Percentiles rank a stretch among this genome's conserved stretches.
These are phyloP conservation scores for Backusella tarrabulga DNA, from an alignment of 192 early-diverging fungal genomes.

Conservation along the genomic window DNA sequence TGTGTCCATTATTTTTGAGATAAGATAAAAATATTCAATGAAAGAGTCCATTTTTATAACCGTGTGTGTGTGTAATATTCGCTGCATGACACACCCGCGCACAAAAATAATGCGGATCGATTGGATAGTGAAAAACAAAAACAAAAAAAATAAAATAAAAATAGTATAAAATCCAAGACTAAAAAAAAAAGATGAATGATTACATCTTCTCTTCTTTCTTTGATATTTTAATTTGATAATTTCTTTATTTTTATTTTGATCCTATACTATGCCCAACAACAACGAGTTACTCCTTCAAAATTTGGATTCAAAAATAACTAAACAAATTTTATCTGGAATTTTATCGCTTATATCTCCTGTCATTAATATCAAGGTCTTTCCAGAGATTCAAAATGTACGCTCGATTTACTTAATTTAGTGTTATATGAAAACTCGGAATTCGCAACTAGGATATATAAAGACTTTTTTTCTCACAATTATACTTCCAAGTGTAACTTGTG, in stretches of 20 bases:
- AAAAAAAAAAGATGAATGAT: not conserved
- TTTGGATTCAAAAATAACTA: not conserved
- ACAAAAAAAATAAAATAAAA: not conserved
- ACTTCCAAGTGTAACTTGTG: not conserved
- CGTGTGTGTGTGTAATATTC: not conserved
- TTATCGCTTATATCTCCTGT: not conserved
- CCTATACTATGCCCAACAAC: not conserved
- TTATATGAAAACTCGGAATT: not conserved
- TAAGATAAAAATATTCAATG: not conserved
- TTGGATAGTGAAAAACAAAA: not conserved
- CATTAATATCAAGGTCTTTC: not conserved
- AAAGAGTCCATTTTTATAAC: not conserved
- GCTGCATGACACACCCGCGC: not conserved
- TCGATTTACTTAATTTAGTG: not conserved
- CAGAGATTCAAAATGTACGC: not conserved
- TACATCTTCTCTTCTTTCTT: not conserved
- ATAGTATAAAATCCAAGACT: not conserved
- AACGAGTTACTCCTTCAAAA: not conserved
- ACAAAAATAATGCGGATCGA: not conserved
- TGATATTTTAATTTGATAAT: not conserved
- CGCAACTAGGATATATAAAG: not conserved
- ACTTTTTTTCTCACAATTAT: not conserved
- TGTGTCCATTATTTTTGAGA: not conserved
- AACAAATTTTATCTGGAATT: not conserved
- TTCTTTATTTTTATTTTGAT: not conserved